Evolutionary conservation across 352 stramenopile genomes (phyloP), one percentile per base, ranked within the genome.

Genomic region (Phytophthora palmivora): DNA sequence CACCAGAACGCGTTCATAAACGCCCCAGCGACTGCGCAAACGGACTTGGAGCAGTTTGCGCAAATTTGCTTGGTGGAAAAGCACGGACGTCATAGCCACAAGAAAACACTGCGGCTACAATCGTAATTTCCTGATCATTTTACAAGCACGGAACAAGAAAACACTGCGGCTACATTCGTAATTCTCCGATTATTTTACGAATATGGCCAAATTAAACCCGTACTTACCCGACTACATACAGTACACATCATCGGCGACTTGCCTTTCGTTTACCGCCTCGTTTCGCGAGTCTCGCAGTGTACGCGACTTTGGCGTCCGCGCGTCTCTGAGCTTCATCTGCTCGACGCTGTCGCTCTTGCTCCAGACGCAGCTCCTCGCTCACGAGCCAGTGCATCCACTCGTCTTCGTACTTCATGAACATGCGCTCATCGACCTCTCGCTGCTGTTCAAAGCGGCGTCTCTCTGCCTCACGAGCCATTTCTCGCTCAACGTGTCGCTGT

Each of bases 371-470:
- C 42, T 80, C 63, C 43, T 92, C 81, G 7, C 52, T 63, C 16
- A 80, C 51, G 46, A 88, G 47, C 83, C 83, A 92, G 30, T 66
- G 61, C 70, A 74, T 86, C 53, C 74, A 75, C 49, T 90, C 77
- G 41, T 92, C 81, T 53, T 92, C 79, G 60, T 89, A 92, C 58
- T 84, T 76, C 75, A 92, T 88, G 33, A 71, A 65, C 44, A 84
- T 66, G 26, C 54, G 62, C 63, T 92, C 83, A 24, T 82, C 67
- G 33, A 76, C 58, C 62, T 92, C 77, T 3, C 71, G 76, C 22
- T 76, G 68, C 5, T 67, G 48, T 32, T 88, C 81, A 10, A 76
- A 58, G 3, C 61, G 58, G 24, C 60, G 53, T 34, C 72, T 61
- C 41, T 82, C 71, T 0, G 66, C 67, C 30, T 82, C 62, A 10